A percentile compares a stretch with the other conserved stretches of the same genome.
These are phyloP conservation scores for Astrothelium subdiscretum DNA, from an alignment of 495 filamentous ascomycete genomes.

Conservation along the genomic window DNA sequence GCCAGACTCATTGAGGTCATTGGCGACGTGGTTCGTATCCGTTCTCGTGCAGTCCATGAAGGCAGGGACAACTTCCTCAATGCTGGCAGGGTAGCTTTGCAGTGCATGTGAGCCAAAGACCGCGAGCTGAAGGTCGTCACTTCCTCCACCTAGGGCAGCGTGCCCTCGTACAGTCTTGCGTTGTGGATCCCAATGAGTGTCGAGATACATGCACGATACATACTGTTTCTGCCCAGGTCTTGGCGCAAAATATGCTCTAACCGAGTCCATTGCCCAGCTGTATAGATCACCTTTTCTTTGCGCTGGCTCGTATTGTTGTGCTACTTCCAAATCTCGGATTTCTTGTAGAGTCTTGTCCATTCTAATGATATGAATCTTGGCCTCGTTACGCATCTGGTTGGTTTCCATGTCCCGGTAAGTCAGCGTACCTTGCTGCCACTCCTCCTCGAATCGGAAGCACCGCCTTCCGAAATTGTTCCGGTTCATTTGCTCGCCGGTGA, in stretches of 20 bases:
- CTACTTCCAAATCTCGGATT: slow-evolving; percentile 62
- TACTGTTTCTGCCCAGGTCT: slow-evolving; percentile 68
- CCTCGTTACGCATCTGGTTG: slow-evolving; percentile 73
- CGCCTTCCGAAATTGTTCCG: slow-evolving; percentile 73
- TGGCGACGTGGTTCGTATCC: slow-evolving; percentile 66
- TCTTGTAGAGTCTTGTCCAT: slow-evolving; percentile 74
- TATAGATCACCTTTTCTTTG: slow-evolving; percentile 60
- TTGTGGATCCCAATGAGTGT: slow-evolving; percentile 73
- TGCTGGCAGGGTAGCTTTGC: slow-evolving; percentile 70
- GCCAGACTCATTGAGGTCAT: slow-evolving; percentile 72
- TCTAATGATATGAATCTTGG: slow-evolving; percentile 73
- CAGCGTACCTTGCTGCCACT: slow-evolving; percentile 73
- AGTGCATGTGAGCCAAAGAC: slow-evolving; percentile 85
- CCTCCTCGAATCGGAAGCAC: slow-evolving; percentile 81
- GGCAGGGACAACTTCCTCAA: slow-evolving; percentile 77
- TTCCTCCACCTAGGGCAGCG: slow-evolving; percentile 61
- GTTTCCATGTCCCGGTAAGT: slow-evolving; percentile 56
- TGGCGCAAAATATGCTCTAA: slow-evolving; percentile 61
- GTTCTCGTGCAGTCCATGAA: slow-evolving; percentile 83
- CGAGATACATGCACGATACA: slow-evolving; percentile 71
- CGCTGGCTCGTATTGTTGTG: slow-evolving; percentile 66
- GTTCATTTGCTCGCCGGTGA: slow-evolving; percentile 89
- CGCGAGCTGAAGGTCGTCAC: slow-evolving; percentile 62
- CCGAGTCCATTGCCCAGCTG: slow-evolving; percentile 60
- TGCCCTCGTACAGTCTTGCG: slow-evolving; percentile 63